Evolutionary conservation across 306 rosid species (phyloP).

Genomic region (Fagus sylvatica): DNA sequence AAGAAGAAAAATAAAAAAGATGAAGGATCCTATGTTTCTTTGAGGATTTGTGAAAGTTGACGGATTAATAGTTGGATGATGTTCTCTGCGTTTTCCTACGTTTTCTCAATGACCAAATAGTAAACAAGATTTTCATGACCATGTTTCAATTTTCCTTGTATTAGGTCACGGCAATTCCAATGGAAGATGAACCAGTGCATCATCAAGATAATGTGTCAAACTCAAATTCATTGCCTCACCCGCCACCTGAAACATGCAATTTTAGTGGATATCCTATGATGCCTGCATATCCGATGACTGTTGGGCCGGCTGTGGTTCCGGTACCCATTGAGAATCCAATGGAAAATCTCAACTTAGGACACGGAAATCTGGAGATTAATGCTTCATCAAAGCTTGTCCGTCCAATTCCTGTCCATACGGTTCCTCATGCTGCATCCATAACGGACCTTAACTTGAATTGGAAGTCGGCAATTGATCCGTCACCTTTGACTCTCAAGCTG

Average conservation of each 20-base stretch:
- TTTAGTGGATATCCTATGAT: constrained; percentile 47
- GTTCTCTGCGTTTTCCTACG: background rate
- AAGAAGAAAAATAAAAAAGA: background rate
- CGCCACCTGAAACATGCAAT: constrained; percentile 48
- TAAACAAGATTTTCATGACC: constrained; percentile 19
- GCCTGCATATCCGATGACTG: constrained; percentile 45
- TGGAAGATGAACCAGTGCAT: constrained; percentile 71
- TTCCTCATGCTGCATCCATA: constrained; percentile 31
- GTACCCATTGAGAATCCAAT: constrained; percentile 47
- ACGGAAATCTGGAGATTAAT: constrained; percentile 38
- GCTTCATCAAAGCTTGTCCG: constrained; percentile 36
- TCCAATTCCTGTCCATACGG: constrained; percentile 36
- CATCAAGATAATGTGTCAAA: constrained; percentile 53
- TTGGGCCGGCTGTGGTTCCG: constrained; percentile 39
- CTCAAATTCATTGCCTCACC: constrained; percentile 43
- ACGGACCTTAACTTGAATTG: constrained; percentile 41
- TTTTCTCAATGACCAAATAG: constrained; percentile 10
- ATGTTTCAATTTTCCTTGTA: constrained; percentile 6
- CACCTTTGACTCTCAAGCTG: constrained; percentile 70
- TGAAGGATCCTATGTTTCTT: background rate
- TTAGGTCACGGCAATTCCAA: constrained; percentile 67
- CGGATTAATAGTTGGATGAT: too few relatives aligned
- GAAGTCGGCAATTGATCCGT: constrained; percentile 48
- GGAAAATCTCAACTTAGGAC: constrained; percentile 54
- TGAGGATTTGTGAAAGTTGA: background rate